Evolutionary conservation across 2,329 filamentous ascomycete species (phyloP), one percentile per base, ranked within the genome.

Genomic region (Trichoderma atroviride): DNA sequence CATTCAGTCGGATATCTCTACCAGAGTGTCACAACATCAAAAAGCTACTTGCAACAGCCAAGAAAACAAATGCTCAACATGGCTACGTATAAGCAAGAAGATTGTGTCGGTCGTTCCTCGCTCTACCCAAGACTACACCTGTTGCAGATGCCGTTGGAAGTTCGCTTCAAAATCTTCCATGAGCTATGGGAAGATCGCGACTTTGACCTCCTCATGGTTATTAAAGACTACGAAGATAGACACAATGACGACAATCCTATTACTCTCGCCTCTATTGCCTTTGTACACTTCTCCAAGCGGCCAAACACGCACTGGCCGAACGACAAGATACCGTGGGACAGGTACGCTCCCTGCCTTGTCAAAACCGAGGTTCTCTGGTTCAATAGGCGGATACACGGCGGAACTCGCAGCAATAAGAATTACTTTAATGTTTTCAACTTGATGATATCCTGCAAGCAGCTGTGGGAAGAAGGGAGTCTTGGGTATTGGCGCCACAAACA

Each of bases 391-490:
- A 2, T 66, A 3, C 52, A 40, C 4, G 62, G 62, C 19, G 53
- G 53, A 9, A 66, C n/a, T 4, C 27, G 27, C 33, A 58, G 19
- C 14, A 66, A 66, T n/a, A 47, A 19, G 27, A 47, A 57, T 11
- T 66, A 66, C 11, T 66, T 27, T 22, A n/a, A 10, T 2, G 52
- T 66, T 13, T 66, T 57, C 62, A 57, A 57, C 22, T 37, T 66
- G 52, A 66, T 66, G 62, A 57, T 50, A 1, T 57, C 53, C 10
- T 66, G 62, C 52, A 57, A 27, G 16, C 62, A 66, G 37, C 5
- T 66, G n/a, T 66, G 62, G 62, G 62, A 47, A 58, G 62, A 66
- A 31, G 62, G 62, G n/a, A 57, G 62, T 29, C 52, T 57, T n/a
- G 62, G 53, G 0, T 66, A 57, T 16, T 66, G 62, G 62, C 35